Evolutionary conservation across 2,329 filamentous ascomycete genomes (phyloP).

Genomic region (Cercospora sp.): DNA sequence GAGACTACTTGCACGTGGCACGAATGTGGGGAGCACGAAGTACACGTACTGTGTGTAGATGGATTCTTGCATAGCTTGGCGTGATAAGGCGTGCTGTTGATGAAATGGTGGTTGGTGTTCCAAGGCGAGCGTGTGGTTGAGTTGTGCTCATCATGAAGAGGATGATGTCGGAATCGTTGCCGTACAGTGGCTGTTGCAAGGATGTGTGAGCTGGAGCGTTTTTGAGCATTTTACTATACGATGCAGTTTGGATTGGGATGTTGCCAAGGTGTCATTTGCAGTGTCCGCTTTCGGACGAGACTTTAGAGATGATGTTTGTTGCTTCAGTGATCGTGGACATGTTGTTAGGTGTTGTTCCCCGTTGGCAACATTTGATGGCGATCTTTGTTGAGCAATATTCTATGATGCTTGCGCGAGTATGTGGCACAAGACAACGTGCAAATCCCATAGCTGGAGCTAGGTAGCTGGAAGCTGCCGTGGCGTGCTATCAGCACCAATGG

Average conservation of each 20-base stretch:
- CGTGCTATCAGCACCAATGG: conserved; percentile 1
- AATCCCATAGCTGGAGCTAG: not conserved
- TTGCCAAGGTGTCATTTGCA: not conserved
- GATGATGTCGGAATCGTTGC: not conserved
- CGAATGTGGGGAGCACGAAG: not conserved
- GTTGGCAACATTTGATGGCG: not conserved
- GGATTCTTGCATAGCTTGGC: not conserved
- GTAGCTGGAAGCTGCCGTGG: not conserved
- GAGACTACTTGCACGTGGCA: not conserved
- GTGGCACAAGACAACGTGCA: not conserved
- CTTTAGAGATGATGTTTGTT: not conserved
- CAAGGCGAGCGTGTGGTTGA: not conserved
- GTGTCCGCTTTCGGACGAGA: not conserved
- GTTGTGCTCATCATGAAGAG: not conserved
- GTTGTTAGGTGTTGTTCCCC: not conserved
- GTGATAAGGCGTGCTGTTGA: not conserved
- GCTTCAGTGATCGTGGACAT: not conserved
- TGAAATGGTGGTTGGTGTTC: not conserved
- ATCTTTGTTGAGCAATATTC: not conserved
- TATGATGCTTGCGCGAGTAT: not conserved
- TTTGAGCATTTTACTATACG: too few species aligned
- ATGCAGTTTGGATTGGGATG: not conserved
- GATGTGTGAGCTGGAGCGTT: too few species aligned
- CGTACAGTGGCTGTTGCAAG: not conserved
- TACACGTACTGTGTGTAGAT: not conserved